Conservation (phyloP, 2,329 filamentous ascomycete species). For the Pestalotiopsis sp. region DNA sequence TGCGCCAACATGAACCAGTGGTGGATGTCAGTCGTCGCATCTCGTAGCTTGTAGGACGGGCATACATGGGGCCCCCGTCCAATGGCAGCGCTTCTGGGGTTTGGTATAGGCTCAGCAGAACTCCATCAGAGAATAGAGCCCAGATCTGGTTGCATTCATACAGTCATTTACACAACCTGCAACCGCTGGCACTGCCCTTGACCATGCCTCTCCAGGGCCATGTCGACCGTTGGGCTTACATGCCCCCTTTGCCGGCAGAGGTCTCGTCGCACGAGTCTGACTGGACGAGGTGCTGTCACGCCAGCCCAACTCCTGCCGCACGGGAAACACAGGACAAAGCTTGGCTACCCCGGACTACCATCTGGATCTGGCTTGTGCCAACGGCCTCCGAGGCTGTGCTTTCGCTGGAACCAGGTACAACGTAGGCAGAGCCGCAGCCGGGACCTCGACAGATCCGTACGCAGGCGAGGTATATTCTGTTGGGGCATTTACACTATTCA, state of each 20-base stretch:
- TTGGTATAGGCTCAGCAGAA: neutral
- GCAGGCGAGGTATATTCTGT: neutral
- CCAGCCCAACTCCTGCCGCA: neutral
- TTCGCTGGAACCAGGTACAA: too few relatives aligned
- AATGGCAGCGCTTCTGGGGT: neutral
- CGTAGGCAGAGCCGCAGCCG: neutral
- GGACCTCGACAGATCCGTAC: neutral
- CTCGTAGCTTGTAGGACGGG: too few relatives aligned
- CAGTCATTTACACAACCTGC: neutral
- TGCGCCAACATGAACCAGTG: neutral
- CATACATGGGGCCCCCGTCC: neutral
- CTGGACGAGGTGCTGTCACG: neutral
- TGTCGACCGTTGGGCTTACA: neutral
- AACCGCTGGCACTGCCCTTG: neutral
- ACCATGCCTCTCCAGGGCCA: neutral
- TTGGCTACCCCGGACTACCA: constrained; percentile 6
- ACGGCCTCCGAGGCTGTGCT: neutral
- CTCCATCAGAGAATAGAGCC: neutral
- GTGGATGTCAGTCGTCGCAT: too few relatives aligned
- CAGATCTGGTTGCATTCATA: neutral
- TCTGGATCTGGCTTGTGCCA: neutral
- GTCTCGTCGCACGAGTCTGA: neutral
- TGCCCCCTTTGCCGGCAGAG: neutral
- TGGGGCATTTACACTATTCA: neutral
- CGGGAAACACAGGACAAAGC: constrained; percentile 2